phyloP scores from a whole-genome alignment of 2,329 filamentous ascomycete species.

The Parastagonospora avenae region DNA sequence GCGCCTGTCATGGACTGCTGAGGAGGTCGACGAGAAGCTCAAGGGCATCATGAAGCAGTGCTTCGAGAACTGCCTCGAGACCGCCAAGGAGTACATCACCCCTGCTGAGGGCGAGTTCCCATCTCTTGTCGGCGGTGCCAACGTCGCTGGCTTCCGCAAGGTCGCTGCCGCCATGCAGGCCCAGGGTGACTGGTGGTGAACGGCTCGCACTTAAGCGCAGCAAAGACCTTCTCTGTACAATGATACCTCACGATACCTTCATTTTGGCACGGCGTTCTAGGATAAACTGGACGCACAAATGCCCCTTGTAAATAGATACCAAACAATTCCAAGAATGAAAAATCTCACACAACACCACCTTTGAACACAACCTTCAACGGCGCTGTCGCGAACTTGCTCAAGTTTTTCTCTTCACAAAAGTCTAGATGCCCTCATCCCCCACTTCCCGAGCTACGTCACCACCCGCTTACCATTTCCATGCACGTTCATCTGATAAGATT shows the following conservation, averaged over 20 bases:
- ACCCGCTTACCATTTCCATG: too few relatives aligned
- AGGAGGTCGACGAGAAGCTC: slow-evolving; percentile 91
- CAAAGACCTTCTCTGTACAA: slow-evolving; percentile 19
- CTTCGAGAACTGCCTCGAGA: slow-evolving; percentile 87
- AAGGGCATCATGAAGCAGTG: slow-evolving; percentile 94
- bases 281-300: slow-evolving; percentile 3
- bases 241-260: slow-evolving; percentile 33
- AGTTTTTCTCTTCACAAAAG: too few relatives aligned
- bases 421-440: too few relatives aligned
- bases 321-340: slow-evolving; percentile 18
- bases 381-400: background rate
- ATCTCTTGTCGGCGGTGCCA: slow-evolving; percentile 88
- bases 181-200: slow-evolving; percentile 88
- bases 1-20: slow-evolving; percentile 80
- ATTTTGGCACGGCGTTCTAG: slow-evolving; percentile 23
- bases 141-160: slow-evolving; percentile 98
- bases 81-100: slow-evolving; percentile 85
- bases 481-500: too few relatives aligned
- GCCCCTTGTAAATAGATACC: slow-evolving; percentile 26
- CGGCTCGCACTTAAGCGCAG: slow-evolving; percentile 10
- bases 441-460: too few relatives aligned
- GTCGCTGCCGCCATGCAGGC: slow-evolving; percentile 92
- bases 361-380: background rate
- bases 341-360: background rate
- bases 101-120: slow-evolving; percentile 82